phyloP scores from a whole-genome alignment of 345 rosid species.

The Lepidium sativum region DNA sequence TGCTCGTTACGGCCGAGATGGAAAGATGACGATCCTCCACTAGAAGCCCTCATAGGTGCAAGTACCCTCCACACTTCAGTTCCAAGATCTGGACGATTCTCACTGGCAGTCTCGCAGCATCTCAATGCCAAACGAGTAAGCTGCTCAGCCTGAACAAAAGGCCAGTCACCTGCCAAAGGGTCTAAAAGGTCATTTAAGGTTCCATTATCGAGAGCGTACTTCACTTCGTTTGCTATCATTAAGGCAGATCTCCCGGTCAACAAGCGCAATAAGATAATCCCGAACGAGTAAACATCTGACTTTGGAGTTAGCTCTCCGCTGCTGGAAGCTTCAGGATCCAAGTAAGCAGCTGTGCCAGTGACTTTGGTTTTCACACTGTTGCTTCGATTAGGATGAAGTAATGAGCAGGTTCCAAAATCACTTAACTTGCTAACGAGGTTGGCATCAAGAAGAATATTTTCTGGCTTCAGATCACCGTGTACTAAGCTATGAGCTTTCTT shows the following conservation, averaged over 20 bases:
- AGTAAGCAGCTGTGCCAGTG: conserved; percentile 61
- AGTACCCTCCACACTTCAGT: conserved; percentile 81
- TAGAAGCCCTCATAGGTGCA: conserved; percentile 82
- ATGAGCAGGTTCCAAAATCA: conserved; percentile 74
- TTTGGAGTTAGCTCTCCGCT: conserved; percentile 72
- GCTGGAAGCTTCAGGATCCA: conserved; percentile 73
- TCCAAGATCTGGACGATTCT: conserved; percentile 69
- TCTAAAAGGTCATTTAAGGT: conserved; percentile 55
- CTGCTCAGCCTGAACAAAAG: conserved; percentile 79
- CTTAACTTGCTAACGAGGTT: conserved; percentile 73
- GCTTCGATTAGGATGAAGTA: conserved; percentile 29
- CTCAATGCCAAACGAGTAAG: conserved; percentile 70
- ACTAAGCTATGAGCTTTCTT: conserved; percentile 67
- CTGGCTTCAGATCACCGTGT: conserved; percentile 87
- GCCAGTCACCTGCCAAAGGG: conserved; percentile 97
- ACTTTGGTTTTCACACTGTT: conserved; percentile 47
- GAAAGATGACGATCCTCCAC: conserved; percentile 49
- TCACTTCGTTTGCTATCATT: conserved; percentile 64
- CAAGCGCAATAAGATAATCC: conserved; percentile 61
- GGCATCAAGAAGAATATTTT: conserved; percentile 72
- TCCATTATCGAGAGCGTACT: conserved; percentile 50
- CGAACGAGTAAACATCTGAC: conserved; percentile 88
- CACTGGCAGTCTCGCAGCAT: conserved; percentile 64
- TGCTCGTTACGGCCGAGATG: conserved; percentile 45
- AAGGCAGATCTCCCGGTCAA: conserved; percentile 65